Evolutionary conservation across 148 eudicot genomes (phyloP).

Genomic region (Tetragonia tetragonoides): DNA sequence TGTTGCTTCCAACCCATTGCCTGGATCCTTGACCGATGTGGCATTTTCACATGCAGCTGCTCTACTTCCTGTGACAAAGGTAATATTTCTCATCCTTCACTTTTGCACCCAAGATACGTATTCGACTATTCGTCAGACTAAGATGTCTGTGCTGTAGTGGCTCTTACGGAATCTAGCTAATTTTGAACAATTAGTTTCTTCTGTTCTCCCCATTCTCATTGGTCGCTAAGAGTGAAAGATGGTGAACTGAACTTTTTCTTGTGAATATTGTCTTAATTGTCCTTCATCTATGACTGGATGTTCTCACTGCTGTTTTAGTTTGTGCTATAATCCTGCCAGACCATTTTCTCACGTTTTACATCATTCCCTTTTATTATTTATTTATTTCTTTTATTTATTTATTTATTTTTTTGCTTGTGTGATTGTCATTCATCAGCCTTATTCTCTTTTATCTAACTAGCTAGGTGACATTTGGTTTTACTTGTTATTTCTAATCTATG

Average conservation of each 20-base stretch:
- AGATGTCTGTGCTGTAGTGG: conserved; percentile 4
- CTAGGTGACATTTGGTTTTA: neutral
- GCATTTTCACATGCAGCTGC: conserved; percentile 99
- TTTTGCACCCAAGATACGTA: conserved; percentile 5
- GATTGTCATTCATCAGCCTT: neutral
- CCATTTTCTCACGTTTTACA: neutral
- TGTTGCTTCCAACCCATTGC: conserved; percentile 88
- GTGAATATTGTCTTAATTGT: neutral
- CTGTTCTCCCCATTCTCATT: neutral
- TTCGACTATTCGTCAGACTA: neutral
- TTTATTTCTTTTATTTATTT: neutral
- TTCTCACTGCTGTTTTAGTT: neutral
- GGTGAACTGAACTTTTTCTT: neutral
- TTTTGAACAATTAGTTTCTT: neutral
- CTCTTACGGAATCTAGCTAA: conserved; percentile 4
- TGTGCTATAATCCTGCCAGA: neutral
- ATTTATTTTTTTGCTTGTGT: neutral
- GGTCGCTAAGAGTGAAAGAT: neutral
- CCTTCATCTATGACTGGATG: neutral
- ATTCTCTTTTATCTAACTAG: neutral
- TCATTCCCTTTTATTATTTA: neutral
- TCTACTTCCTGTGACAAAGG: conserved; percentile 97
- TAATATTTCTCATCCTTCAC: conserved; percentile 18
- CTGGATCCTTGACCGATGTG: conserved; percentile 93
- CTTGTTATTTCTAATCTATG: neutral